Evolutionary conservation across 225 moss, liverwort and hornwort genomes (phyloP).

Genomic region (Pseudisothecium myosuroides): DNA sequence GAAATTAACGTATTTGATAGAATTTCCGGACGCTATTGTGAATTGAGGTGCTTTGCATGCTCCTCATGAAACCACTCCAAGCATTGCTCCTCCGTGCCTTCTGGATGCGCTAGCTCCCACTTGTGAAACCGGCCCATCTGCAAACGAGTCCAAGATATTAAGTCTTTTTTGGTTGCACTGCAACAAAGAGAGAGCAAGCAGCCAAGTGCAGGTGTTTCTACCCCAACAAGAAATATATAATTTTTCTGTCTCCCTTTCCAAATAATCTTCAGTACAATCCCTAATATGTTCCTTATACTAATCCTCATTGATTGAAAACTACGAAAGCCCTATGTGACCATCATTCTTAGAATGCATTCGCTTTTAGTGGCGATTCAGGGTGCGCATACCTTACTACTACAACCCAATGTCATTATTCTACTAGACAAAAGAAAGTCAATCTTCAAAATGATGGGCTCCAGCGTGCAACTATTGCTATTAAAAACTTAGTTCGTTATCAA

Average conservation of each 20-base stretch:
- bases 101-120: slow-evolving; percentile 82
- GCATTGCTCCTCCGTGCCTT: slow-evolving; percentile 57
- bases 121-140: slow-evolving; percentile 48
- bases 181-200: neutral
- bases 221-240: neutral
- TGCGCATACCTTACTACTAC: neutral
- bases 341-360: neutral
- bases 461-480: neutral
- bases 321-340: neutral
- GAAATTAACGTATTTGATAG: neutral
- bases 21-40: neutral
- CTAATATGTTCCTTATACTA: neutral
- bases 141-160: neutral
- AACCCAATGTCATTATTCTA: neutral
- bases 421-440: neutral
- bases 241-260: neutral
- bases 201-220: neutral
- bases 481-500: neutral
- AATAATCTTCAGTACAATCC: neutral
- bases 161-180: neutral
- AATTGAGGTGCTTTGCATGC: slow-evolving; percentile 52
- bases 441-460: neutral
- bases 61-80: slow-evolving; percentile 62
- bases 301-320: neutral
- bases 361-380: neutral